Base-by-base conservation (phyloP, 805 yeast species). In the Saturnispora dispora region DNA sequence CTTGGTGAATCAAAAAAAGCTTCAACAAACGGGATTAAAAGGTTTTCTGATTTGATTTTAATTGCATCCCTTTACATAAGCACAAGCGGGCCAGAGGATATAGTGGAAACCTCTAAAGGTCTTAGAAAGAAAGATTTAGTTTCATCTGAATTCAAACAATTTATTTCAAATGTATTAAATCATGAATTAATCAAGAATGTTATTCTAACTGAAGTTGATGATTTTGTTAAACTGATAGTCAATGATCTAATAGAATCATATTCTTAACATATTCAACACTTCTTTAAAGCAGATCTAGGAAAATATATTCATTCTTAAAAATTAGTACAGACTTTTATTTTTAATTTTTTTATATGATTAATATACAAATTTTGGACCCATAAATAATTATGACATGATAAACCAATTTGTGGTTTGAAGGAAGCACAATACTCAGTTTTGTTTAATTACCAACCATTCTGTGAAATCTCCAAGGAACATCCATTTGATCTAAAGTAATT, bases 381-480 rank as follows among this genome's bases (percentile, higher is more conserved):
- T 30, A 30, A 30, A 30, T 9, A 13, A 30, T 11, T 13, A 30
- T 30, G 33, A 4, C 4, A 30, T 11, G 5, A 4, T 11, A 2
- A 11, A 5, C 33, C n/a, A 30, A 30, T 11, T 30, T 13, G 13
- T 11, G 7, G 33, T 30, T 5, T 30, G 28, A 27, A 9, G 33
- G 28, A 27, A 45, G 10, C 20, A 27, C 5, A 25, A 20, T 41
- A 5, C 17, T 5, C n/a, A 40, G 20, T 40, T 13, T 40, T 20
- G 3, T 9, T 49, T 36, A 55, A 35, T 51, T 55, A 42, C 52
- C 52, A 28, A 50, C 52, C 79, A 78, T 73, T 30, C 58, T 65
- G 45, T 65, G 62, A 57, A 85, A 73, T 59, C 83, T 75, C 77
- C 81, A 73, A 18, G 90, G 89, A 58, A 78, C 78, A 63, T 85